Conservation (phyloP, 176 grass and related monocot genomes). For the Oryza rufipogon region DNA sequence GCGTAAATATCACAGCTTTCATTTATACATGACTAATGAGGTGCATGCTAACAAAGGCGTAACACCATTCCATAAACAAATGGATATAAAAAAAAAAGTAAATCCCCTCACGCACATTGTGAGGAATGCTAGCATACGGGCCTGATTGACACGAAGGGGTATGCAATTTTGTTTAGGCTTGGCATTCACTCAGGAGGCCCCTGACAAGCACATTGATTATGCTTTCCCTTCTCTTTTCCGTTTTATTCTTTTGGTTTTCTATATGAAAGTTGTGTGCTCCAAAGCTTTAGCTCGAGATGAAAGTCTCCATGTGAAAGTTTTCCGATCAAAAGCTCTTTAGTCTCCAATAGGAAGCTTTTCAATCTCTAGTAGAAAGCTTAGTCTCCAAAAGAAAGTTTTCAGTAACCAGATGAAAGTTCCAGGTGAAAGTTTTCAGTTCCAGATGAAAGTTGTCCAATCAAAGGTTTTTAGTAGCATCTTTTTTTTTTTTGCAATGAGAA, state of each 20-base stretch:
- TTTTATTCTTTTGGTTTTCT: background rate
- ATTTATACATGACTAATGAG: constrained; percentile 1
- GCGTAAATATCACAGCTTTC: background rate
- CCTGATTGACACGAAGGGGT: background rate
- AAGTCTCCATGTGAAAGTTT: background rate
- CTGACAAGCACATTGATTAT: background rate
- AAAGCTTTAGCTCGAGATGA: background rate
- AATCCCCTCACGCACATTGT: background rate
- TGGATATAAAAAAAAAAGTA: background rate
- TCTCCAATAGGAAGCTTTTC: background rate
- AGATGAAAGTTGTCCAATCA: background rate
- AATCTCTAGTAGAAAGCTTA: background rate
- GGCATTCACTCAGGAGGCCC: background rate
- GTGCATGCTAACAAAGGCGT: background rate
- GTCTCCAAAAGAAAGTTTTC: background rate
- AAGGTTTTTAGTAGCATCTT: background rate
- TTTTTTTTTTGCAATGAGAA: background rate
- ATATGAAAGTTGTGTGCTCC: background rate
- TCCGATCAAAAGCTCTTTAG: background rate
- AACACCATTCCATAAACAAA: background rate
- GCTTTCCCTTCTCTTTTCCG: background rate
- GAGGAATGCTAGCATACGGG: background rate
- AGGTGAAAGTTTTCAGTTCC: background rate
- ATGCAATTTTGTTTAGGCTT: background rate
- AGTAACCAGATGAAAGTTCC: background rate